Evolutionary conservation across 306 rosid species (phyloP), one percentile per base, ranked within the genome.

Genomic region (Cicer bijugum): DNA sequence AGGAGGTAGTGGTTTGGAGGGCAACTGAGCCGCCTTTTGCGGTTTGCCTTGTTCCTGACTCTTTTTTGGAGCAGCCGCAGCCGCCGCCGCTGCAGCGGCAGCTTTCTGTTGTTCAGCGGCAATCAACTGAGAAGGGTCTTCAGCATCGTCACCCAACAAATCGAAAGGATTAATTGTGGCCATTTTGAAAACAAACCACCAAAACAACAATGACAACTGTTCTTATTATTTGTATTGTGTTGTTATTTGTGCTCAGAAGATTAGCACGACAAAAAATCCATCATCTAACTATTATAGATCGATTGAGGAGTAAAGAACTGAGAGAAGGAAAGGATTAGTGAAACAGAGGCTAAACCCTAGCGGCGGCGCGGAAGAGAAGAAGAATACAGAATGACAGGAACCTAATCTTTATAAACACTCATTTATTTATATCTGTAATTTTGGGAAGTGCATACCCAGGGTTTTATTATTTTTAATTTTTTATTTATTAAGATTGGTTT

Each of bases 81-180:
- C 33, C 7, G 66, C 58, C 4, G 77, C 80, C 5, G 83, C 77
- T 3, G 70, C 81, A 11, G 81, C 50, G 4, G 69, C 89, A 7
- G 82, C 84, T 72, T 82, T 88, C 47, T 57, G 61, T 59, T 84
- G 82, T 77, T 84, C 88, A 37, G 94, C 91, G 5, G 80, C 96
- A 38, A 84, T 75, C 45, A 89, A 77, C 85, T 84, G 96, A 60
- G 85, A 85, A 0, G 95, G 98, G 78, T 91, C 98, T 85, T 94
- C 98, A 0, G 89, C 94, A 35, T 94, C 98, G 23, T 89, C 97
- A 3, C 88, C 95, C 90, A 94, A 78, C 89, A 94, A 87, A 85
- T 83, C 98, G 63, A 94, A 94, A 2, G 96, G 97, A 83, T 94
- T 94, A 62, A 56, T 42, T 71, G 92, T 91, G 72, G 97, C 88